A percentile compares a stretch with the other conserved stretches of the same genome.
Evolutionary conservation across 495 filamentous ascomycete species (phyloP).

Genomic region (Penicillium malachiteum): DNA sequence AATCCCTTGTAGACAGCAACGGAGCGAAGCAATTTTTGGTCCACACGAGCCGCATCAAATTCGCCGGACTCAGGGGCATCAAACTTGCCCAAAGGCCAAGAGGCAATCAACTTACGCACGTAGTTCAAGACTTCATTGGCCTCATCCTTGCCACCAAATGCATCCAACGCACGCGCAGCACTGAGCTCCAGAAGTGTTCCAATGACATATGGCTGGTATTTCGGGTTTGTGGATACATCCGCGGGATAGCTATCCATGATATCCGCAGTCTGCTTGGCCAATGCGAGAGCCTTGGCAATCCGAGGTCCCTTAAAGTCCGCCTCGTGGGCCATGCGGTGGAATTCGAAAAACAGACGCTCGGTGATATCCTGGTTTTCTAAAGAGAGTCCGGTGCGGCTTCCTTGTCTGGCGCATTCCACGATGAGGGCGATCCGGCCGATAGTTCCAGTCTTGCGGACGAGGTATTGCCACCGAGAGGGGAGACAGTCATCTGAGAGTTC

Average conservation of each 20-base stretch:
- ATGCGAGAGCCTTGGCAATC: slow-evolving; percentile 34
- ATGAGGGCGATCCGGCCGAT: slow-evolving; percentile 45
- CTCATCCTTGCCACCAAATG: slow-evolving; percentile 30
- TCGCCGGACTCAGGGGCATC: slow-evolving; percentile 4
- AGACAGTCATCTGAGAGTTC: slow-evolving; percentile 39
- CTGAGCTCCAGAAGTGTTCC: slow-evolving; percentile 46
- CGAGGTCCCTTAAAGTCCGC: slow-evolving; percentile 41
- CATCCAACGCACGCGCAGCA: slow-evolving; percentile 35
- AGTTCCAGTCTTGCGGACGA: slow-evolving; percentile 40
- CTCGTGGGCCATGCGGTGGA: slow-evolving; percentile 49
- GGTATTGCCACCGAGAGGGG: slow-evolving; percentile 28
- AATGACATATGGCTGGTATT: slow-evolving; percentile 39
- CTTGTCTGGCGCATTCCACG: slow-evolving; percentile 52
- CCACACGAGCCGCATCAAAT: slow-evolving; percentile 4
- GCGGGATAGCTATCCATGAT: slow-evolving; percentile 45
- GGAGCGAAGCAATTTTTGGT: slow-evolving; percentile 28
- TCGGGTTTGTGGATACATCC: slow-evolving; percentile 26
- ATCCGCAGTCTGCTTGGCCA: slow-evolving; percentile 49
- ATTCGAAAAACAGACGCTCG: slow-evolving; percentile 45
- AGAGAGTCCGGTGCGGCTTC: slow-evolving; percentile 48
- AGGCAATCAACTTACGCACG: slow-evolving; percentile 29
- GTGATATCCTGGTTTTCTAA: slow-evolving; percentile 43
- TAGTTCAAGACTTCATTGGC: slow-evolving; percentile 37
- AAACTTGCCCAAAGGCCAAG: slow-evolving; percentile 13
- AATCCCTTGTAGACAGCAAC: slow-evolving; percentile 35